Conservation (phyloP, 805 yeast genomes). For the Candida easanensis region DNA sequence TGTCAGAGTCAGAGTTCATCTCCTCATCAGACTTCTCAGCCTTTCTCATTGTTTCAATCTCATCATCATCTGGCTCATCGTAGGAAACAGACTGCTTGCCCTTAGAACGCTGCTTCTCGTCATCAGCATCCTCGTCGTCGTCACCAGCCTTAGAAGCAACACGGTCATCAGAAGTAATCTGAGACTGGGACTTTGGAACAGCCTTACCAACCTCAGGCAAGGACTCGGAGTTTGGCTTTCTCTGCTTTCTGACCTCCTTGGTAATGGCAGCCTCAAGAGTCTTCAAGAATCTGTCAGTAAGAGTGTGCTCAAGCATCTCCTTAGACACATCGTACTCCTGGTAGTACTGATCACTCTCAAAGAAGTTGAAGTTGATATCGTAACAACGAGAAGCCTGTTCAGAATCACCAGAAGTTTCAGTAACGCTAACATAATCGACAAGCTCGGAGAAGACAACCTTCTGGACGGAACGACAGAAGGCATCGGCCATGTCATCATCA, state of each 20-base stretch:
- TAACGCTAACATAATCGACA: slow-evolving; percentile 77
- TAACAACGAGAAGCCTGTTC: slow-evolving; percentile 63
- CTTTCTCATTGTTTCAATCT: slow-evolving; percentile 81
- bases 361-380: slow-evolving; percentile 71
- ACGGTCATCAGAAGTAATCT: slow-evolving; percentile 39
- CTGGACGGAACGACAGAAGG: slow-evolving; percentile 88
- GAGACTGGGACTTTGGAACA: slow-evolving; percentile 44
- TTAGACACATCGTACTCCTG: slow-evolving; percentile 86
- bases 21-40: slow-evolving; percentile 80
- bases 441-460: slow-evolving; percentile 84
- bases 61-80: slow-evolving; percentile 95
- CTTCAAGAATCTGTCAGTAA: slow-evolving; percentile 62
- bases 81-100: slow-evolving; percentile 86
- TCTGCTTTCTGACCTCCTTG: slow-evolving; percentile 82
- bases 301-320: slow-evolving; percentile 69
- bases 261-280: slow-evolving; percentile 69
- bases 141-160: slow-evolving; percentile 31
- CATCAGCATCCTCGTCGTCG: slow-evolving; percentile 57
- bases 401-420: slow-evolving; percentile 79
- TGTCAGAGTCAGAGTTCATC: slow-evolving; percentile 38
- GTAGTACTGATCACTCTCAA: slow-evolving; percentile 70
- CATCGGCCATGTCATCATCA: slow-evolving; percentile 81
- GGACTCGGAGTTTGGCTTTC: slow-evolving; percentile 47
- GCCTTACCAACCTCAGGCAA: slow-evolving; percentile 70
- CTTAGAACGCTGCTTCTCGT: slow-evolving; percentile 56